These are phyloP conservation scores for Aspergillus neotritici DNA, from an alignment of 2,329 filamentous ascomycete species.

Conservation along the genomic window DNA sequence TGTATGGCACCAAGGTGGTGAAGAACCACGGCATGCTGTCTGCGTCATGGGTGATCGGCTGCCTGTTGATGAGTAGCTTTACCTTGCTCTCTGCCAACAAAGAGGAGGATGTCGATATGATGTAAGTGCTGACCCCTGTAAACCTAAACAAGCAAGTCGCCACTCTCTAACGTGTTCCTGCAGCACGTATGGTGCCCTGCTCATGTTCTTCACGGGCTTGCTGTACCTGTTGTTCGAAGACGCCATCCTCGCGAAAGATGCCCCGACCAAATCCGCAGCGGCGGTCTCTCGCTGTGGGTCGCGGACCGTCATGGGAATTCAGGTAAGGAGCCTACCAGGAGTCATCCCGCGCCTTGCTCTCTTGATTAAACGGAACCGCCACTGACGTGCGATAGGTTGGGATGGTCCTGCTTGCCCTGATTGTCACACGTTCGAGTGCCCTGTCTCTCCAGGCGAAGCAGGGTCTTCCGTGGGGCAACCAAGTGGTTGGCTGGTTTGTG, in stretches of 20 bases:
- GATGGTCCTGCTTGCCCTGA: constrained; percentile 70
- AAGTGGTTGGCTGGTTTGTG: constrained; percentile 77
- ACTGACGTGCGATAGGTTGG: constrained; percentile 52
- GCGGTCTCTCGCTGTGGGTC: constrained; percentile 29
- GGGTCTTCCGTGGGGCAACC: constrained; percentile 81
- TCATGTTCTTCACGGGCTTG: constrained; percentile 73
- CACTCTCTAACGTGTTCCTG: constrained; percentile 8
- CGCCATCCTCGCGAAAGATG: constrained; percentile 44
- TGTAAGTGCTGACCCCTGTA: constrained; percentile 51
- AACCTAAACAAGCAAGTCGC: background rate
- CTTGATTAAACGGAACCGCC: too few relatives aligned
- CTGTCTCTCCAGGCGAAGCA: constrained; percentile 76
- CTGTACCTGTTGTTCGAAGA: constrained; percentile 78
- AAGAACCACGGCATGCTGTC: constrained; percentile 59
- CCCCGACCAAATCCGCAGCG: constrained; percentile 16
- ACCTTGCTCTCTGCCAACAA: constrained; percentile 86
- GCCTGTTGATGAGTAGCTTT: constrained; percentile 79
- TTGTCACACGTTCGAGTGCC: constrained; percentile 83
- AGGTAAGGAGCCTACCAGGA: constrained; percentile 27
- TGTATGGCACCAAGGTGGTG: constrained; percentile 69
- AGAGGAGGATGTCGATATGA: constrained; percentile 65
- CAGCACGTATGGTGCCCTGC: constrained; percentile 65
- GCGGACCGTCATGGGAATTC: constrained; percentile 42
- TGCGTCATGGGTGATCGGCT: constrained; percentile 68
- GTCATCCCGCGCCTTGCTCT: too few relatives aligned